Conservation (phyloP, 1,139 yeast genomes). For the Scheffersomyces quercinus region DNA sequence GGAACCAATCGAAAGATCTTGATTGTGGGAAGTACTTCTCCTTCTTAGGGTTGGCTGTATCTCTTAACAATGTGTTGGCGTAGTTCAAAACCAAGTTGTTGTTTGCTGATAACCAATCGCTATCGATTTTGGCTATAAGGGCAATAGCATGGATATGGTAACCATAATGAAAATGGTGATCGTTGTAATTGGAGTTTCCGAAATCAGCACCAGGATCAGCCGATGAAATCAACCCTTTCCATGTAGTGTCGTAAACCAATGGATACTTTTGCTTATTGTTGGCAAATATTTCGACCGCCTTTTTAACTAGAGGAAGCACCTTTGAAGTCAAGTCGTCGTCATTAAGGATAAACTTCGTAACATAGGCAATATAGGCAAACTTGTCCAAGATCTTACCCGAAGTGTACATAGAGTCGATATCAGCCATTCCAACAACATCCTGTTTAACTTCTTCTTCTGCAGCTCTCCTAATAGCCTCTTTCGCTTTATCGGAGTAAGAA, state of each 20-base stretch:
- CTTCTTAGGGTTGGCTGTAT: slow-evolving; percentile 41
- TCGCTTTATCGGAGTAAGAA: slow-evolving; percentile 38
- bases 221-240: slow-evolving; percentile 76
- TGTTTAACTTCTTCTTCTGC: slow-evolving; percentile 53
- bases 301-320: slow-evolving; percentile 51
- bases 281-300: slow-evolving; percentile 62
- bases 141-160: slow-evolving; percentile 78
- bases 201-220: slow-evolving; percentile 70
- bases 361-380: slow-evolving; percentile 71
- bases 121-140: slow-evolving; percentile 57
- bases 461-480: slow-evolving; percentile 41
- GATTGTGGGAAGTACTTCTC: slow-evolving; percentile 43
- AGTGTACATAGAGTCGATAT: slow-evolving; percentile 72
- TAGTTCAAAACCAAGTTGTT: slow-evolving; percentile 30
- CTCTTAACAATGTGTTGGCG: slow-evolving; percentile 37
- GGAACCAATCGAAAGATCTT: slow-evolving; percentile 47
- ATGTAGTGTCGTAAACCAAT: slow-evolving; percentile 61
- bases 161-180: slow-evolving; percentile 82
- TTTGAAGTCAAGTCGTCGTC: slow-evolving; percentile 47
- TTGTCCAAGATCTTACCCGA: slow-evolving; percentile 75
- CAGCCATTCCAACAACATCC: slow-evolving; percentile 59
- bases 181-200: slow-evolving; percentile 77
- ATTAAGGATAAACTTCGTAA: slow-evolving; percentile 54
- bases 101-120: slow-evolving; percentile 30
- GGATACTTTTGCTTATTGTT: slow-evolving; percentile 61